These are phyloP conservation scores for Pseudogymnoascus verrucosus DNA, from an alignment of 2,329 filamentous ascomycete genomes.

Conservation along the genomic window DNA sequence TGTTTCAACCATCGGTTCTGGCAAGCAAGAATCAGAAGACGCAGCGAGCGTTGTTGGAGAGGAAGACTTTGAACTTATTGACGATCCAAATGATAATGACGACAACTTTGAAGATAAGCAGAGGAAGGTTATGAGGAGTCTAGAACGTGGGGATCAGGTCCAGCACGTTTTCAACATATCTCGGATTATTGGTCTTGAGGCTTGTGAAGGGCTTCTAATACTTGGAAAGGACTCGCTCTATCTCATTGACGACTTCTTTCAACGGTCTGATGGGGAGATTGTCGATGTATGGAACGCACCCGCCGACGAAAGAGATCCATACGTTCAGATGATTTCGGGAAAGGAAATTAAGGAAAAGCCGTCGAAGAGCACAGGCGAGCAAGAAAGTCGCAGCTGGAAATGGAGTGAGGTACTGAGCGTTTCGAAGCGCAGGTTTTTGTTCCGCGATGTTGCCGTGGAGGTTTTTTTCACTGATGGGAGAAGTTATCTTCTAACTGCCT, in stretches of 20 bases:
- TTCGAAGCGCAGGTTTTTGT: slow-evolving; percentile 89
- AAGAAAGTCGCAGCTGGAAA: slow-evolving; percentile 83
- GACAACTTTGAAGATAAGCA: slow-evolving; percentile 94
- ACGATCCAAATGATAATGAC: slow-evolving; percentile 77
- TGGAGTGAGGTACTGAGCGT: slow-evolving; percentile 94
- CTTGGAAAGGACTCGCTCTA: slow-evolving; percentile 88
- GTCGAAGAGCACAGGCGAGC: slow-evolving; percentile 52
- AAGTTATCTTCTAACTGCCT: slow-evolving; percentile 85
- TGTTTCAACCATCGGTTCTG: not conserved
- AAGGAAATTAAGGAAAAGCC: slow-evolving; percentile 53
- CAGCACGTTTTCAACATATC: slow-evolving; percentile 94
- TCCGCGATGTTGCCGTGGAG: slow-evolving; percentile 93
- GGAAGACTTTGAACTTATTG: slow-evolving; percentile 92
- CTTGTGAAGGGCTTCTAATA: slow-evolving; percentile 86
- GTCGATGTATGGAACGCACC: slow-evolving; percentile 95
- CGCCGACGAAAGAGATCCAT: slow-evolving; percentile 84
- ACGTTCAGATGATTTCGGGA: slow-evolving; percentile 85
- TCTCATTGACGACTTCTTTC: slow-evolving; percentile 93
- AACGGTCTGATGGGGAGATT: slow-evolving; percentile 89
- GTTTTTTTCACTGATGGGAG: slow-evolving; percentile 95
- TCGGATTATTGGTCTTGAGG: slow-evolving; percentile 85
- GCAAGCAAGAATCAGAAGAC: slow-evolving; percentile 7
- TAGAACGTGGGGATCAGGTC: slow-evolving; percentile 84
- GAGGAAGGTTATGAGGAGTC: slow-evolving; percentile 88
- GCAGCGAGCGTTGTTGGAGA: slow-evolving; percentile 44